These are phyloP conservation scores for Rhizomucor miehei DNA, from an alignment of 371 early-diverging fungal genomes.

Conservation along the genomic window DNA sequence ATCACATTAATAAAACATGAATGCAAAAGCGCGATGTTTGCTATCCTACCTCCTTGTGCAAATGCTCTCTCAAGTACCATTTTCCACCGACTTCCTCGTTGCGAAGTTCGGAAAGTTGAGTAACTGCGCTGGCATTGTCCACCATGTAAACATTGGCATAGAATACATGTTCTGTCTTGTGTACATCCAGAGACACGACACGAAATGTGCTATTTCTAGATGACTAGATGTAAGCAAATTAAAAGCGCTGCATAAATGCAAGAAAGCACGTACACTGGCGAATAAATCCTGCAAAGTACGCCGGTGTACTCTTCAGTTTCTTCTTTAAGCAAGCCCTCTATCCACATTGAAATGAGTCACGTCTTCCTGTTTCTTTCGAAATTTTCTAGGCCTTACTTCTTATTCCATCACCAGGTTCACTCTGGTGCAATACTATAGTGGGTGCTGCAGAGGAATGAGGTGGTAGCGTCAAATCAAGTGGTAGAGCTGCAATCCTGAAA, in stretches of 20 bases:
- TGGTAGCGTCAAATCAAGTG: constrained; percentile 14
- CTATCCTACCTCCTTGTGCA: too few relatives aligned
- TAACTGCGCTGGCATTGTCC: constrained; percentile 15
- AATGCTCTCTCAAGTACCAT: neutral
- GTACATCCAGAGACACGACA: constrained; percentile 22
- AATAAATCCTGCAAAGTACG: constrained; percentile 2
- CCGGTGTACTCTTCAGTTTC: too few relatives aligned
- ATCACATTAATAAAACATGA: neutral
- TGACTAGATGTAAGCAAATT: constrained; percentile 4
- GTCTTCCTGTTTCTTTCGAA: neutral
- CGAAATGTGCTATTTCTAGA: constrained; percentile 28
- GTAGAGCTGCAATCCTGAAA: constrained; percentile 32
- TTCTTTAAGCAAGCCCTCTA: neutral
- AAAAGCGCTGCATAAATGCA: neutral
- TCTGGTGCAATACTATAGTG: constrained; percentile 5
- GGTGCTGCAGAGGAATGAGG: constrained; percentile 21
- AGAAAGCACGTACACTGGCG: constrained; percentile 1
- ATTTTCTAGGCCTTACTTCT: constrained; percentile 17
- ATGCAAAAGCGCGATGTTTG: too few relatives aligned
- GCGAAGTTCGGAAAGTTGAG: constrained; percentile 10
- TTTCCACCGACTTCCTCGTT: neutral
- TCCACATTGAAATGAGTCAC: neutral
- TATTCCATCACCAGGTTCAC: constrained; percentile 22
- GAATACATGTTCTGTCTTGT: constrained; percentile 22
- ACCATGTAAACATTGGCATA: constrained; percentile 26